Evolutionary conservation across 176 grass and related monocot species (phyloP), one percentile per base, ranked within the genome.

Genomic region (Cenchrus americanus): DNA sequence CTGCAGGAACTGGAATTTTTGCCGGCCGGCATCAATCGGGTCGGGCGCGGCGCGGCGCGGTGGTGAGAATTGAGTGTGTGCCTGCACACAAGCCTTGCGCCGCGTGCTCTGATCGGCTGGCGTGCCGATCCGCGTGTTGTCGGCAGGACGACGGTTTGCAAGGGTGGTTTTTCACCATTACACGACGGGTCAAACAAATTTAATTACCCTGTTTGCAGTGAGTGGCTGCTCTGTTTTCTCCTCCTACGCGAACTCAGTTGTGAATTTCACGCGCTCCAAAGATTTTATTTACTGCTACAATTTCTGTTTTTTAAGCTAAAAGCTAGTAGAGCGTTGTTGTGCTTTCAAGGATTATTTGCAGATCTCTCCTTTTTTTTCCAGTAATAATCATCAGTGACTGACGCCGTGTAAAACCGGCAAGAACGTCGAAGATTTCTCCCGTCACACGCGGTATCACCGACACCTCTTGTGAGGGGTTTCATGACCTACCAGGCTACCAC

Each of bases 21-120:
- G 82, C 69, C 68, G 27, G 51, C 87, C 69, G 61, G 69, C 87
- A 74, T 61, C 40, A 6, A 22, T 41, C 19, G 18, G 27, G 27
- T 30, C 27, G 27, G 27, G 27, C 27, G 27, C 27, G 27, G 27
- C 2, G 27, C 1, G 27, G 27, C 27, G 27, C 27, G 27, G 27
- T 30, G 27, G 27, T 30, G 27, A 30, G 27, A 30, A 30, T 1
- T 30, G 27, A 30, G 27, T 30, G 27, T 30, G 27, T 30, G 27
- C 26, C 7, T 32, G 46, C 69, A 72, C 69, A 72, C 69, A 32
- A 19, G 24, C 71, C 48, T 54, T 75, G 69, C 46, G 46, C 22
- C 23, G 22, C 46, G 44, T 26, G 69, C 14, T 26, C 47, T 52
- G 70, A 73, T 73, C 9, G 52, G 7, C 32, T 58, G 30, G 52